phyloP scores from a whole-genome alignment of 106 monocot species.

The Platanthera guangdongensis region DNA sequence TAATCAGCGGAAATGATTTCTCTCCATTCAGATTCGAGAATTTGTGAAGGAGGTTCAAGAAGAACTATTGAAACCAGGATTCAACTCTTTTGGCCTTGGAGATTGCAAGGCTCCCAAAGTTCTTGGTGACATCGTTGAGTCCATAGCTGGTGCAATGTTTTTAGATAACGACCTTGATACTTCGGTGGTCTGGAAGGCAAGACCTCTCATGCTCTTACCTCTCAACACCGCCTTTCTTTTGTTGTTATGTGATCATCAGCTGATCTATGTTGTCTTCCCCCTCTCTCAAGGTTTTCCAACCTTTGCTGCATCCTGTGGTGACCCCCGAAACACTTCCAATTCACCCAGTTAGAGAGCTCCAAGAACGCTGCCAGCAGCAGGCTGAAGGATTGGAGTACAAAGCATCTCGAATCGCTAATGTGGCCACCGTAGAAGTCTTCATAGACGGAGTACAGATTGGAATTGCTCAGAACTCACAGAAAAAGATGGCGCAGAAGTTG shows the following conservation, averaged over 20 bases:
- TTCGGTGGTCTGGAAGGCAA: constrained; percentile 74
- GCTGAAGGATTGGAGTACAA: constrained; percentile 91
- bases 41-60: constrained; percentile 92
- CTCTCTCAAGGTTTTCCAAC: constrained; percentile 64
- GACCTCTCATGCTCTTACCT: not conserved
- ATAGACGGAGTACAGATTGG: constrained; percentile 86
- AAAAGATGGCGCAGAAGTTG: constrained; percentile 97
- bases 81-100: constrained; percentile 94
- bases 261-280: not conserved
- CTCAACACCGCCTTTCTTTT: not conserved
- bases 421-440: constrained; percentile 88
- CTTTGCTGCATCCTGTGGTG: constrained; percentile 88
- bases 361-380: constrained; percentile 92
- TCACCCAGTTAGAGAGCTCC: constrained; percentile 96
- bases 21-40: constrained; percentile 59
- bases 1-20: not conserved
- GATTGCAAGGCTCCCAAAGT: constrained; percentile 99
- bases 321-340: constrained; percentile 93
- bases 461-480: constrained; percentile 87
- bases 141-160: constrained; percentile 91
- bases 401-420: constrained; percentile 54
- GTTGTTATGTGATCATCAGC: not conserved
- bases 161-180: constrained; percentile 70
- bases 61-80: constrained; percentile 71
- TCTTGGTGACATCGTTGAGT: constrained; percentile 95